These are phyloP conservation scores for Blastobotrys aristatus DNA, from an alignment of 1,139 yeast species.

Conservation along the genomic window DNA sequence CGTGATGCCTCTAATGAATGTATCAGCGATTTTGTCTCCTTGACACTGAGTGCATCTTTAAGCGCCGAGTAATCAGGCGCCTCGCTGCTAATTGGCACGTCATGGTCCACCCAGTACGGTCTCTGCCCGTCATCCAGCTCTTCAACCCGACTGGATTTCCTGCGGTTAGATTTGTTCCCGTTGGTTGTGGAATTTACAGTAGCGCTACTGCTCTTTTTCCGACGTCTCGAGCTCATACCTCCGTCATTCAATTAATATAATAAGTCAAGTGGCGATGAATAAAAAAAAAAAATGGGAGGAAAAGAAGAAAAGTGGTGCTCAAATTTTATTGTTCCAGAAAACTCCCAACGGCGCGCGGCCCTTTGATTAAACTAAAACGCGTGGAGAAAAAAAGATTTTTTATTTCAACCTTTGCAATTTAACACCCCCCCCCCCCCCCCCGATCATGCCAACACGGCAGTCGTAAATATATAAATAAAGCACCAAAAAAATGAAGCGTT, in stretches of 20 bases:
- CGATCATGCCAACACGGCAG: no score
- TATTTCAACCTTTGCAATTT: no score
- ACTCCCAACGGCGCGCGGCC: background rate
- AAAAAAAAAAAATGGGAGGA: no score
- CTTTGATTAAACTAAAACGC: no score
- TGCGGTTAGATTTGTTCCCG: background rate
- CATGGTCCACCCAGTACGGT: constrained; percentile 64
- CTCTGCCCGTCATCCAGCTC: constrained; percentile 30
- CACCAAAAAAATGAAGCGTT: background rate
- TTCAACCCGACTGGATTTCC: constrained; percentile 1
- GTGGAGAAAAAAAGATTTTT: no score
- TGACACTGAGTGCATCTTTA: constrained; percentile 61
- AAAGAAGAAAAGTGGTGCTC: constrained; percentile 7
- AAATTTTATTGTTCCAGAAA: background rate
- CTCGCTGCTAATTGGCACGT: constrained; percentile 64
- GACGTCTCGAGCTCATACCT: constrained; percentile 7
- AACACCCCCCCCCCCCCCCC: no score
- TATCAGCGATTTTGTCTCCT: constrained; percentile 56
- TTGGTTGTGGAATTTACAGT: background rate
- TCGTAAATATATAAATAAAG: no score
- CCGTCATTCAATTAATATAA: no score
- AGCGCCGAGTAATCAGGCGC: constrained; percentile 58
- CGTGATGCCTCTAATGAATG: constrained; percentile 73
- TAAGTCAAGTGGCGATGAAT: background rate
- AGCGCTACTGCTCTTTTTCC: constrained; percentile 6